These are phyloP conservation scores for Candida sanyiensis DNA, from an alignment of 805 yeast species.

Conservation along the genomic window DNA sequence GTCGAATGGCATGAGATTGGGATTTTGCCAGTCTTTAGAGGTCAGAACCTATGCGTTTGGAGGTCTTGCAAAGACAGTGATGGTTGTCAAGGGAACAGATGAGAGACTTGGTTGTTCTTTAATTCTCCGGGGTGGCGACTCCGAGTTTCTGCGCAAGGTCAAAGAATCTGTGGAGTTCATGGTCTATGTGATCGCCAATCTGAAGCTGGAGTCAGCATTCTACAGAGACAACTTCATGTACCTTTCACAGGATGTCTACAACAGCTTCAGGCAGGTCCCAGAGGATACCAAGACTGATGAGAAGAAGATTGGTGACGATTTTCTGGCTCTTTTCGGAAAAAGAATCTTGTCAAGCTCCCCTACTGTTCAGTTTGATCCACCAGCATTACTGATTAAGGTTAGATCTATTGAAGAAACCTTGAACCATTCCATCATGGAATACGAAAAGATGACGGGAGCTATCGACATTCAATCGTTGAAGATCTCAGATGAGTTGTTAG, in stretches of 20 bases:
- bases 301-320: constrained; percentile 32
- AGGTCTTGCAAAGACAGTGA: constrained; percentile 57
- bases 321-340: constrained; percentile 35
- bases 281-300: constrained; percentile 13
- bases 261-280: constrained; percentile 17
- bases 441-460: constrained; percentile 20
- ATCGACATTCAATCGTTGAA: constrained; percentile 7
- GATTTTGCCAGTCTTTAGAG: constrained; percentile 67
- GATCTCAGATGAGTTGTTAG: constrained; percentile 21
- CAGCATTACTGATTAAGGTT: constrained; percentile 52
- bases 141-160: constrained; percentile 53
- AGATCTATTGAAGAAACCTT: constrained; percentile 44
- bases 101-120: constrained; percentile 75
- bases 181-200: constrained; percentile 71
- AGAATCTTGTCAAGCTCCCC: constrained; percentile 80
- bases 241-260: constrained; percentile 35
- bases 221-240: constrained; percentile 65
- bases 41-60: constrained; percentile 59
- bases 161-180: constrained; percentile 78
- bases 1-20: constrained; percentile 65
- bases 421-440: constrained; percentile 18
- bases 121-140: constrained; percentile 75
- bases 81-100: constrained; percentile 76
- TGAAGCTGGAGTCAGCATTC: constrained; percentile 71
- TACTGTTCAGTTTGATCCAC: constrained; percentile 66